Conservation (phyloP, 129 eudicot species). For the Erigeron canadensis region DNA sequence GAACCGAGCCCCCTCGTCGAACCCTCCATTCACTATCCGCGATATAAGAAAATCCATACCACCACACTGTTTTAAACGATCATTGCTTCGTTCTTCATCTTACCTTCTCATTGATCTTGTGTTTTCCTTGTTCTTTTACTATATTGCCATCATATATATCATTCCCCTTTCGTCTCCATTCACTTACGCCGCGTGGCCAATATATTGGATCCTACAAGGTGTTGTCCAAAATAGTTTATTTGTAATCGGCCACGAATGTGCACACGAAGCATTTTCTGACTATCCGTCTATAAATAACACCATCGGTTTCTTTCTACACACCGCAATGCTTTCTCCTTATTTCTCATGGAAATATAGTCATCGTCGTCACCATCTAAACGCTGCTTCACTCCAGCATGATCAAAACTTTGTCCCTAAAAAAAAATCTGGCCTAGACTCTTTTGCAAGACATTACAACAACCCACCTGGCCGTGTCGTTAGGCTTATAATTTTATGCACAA, state of each 20-base stretch:
- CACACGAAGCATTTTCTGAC: neutral
- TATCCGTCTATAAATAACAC: neutral
- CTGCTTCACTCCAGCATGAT: neutral
- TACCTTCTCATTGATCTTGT: neutral
- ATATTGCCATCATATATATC: neutral
- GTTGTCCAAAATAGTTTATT: neutral
- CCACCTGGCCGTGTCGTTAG: neutral
- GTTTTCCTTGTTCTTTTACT: neutral
- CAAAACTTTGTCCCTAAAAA: neutral
- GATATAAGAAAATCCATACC: neutral
- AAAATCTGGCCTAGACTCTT: neutral
- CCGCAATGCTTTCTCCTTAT: neutral
- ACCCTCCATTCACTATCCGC: neutral
- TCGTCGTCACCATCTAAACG: neutral
- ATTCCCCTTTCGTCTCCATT: neutral
- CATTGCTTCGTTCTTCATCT: neutral
- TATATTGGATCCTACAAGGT: neutral
- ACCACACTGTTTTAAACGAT: conserved; percentile 1
- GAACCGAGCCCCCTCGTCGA: neutral
- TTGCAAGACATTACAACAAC: neutral
- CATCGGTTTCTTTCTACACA: neutral
- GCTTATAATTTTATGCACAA: neutral
- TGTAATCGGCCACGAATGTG: neutral
- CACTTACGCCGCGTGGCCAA: neutral
- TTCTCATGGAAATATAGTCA: conserved; percentile 4